Base-by-base conservation (phyloP, 2,329 filamentous ascomycete genomes). In the Trichoderma sp. region DNA sequence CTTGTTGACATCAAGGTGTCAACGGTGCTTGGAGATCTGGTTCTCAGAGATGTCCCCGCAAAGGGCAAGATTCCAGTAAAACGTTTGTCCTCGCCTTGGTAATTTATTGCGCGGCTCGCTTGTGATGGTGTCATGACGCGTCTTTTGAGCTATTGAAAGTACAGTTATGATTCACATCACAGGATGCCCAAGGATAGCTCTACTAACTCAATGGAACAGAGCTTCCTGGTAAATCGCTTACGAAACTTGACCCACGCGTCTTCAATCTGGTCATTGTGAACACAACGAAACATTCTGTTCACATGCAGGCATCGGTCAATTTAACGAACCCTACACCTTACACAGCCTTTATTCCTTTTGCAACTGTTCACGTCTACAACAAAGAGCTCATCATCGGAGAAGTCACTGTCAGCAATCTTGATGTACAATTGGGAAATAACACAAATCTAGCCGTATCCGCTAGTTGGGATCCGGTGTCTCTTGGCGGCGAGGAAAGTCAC, bases 321-420 rank as follows among this genome's bases (percentile, higher is more conserved):
- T 85, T 97, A 70, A 96, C 92, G 4, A 99, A 99, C 76, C 94
- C 95, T 1, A 97, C 94, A 0, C 86, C 90, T 4, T 97, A 98
- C 78, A 90, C 92, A 5, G 94, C 93, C 4, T 84, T 83, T 2
- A 84, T 98, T n/a, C 95, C 95, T 1, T 95, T 89, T 71, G 81
- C 93, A 72, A 94, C 91, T 76, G 86, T 97, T 55, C 88, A 94
- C 71, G 81, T 98, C 53, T 78, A 92, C 35, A 89, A 88, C 74
- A 94, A 96, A 74, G 88, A 86, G 13, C 90, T 90, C 0, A 78
- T 91, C 8, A 83, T 99, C 40, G 96, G 92, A 37, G 91, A 95
- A 77, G 90, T 92, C 14, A 91, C 86, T 0, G 87, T 89, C 2
- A 83, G 84, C 68, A 83, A 94, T 74, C 76, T 94, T 24, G 80